Evolutionary conservation across 805 yeast species (phyloP), one percentile per base, ranked within the genome.

Genomic region (Debaryomyces hansenii): DNA sequence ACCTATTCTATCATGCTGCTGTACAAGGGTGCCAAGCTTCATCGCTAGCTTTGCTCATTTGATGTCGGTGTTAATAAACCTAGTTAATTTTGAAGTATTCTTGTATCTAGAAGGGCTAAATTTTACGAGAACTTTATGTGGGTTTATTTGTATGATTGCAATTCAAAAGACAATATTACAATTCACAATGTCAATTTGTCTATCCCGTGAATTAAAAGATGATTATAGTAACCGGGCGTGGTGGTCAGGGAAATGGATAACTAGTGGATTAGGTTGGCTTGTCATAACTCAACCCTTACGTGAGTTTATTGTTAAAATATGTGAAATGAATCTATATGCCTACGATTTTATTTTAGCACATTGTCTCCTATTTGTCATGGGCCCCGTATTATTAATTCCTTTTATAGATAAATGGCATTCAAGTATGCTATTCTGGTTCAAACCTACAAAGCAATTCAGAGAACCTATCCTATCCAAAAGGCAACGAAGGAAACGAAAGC

Each of bases 221-320:
- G 77, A 74, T 49, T 53, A 56, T 37, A 54, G 74, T 1, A 77
- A 78, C 47, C 49, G 66, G 33, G 75, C 79, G 0, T 79, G 82
- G 82, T 79, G 82, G 82, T 71, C 80, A 1, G 83, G 82, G 0
- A 68, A 65, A 41, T 78, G 82, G 82, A 49, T 67, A 16, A 55
- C 53, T 3, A 59, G 66, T 20, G 74, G 70, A 3, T 49, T 72
- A 10, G 78, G 78, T 4, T 41, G 66, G 58, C 54, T 60, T 20
- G 49, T 59, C 1, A 11, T 72, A 1, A 71, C 78, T 0, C 82
- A 78, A 53, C 78, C 79, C 1, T 29, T 72, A 21, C 54, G 83
- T 37, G 83, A 79, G 51, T 64, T 69, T 36, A 39, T 70, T 9
- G 78, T 78, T 5, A 79, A 79, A 47, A 58, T 66, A 5, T 61